Evolutionary conservation across 495 filamentous ascomycete genomes (phyloP).

Genomic region (Podospora didyma): DNA sequence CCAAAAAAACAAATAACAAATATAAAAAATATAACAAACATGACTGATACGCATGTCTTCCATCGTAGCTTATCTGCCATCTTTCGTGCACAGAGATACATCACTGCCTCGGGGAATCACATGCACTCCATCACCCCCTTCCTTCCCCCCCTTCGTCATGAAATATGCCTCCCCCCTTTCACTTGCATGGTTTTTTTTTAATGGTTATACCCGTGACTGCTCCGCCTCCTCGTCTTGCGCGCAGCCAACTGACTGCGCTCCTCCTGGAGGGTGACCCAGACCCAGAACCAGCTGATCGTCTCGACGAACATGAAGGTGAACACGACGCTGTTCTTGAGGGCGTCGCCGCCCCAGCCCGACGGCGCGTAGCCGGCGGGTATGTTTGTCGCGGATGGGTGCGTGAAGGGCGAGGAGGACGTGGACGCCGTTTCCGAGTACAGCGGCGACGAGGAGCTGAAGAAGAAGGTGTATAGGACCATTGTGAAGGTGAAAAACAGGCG

Average conservation of each 20-base stretch:
- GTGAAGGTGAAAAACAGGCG: slow-evolving; percentile 63
- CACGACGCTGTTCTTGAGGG: slow-evolving; percentile 72
- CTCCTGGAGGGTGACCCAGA: slow-evolving; percentile 53
- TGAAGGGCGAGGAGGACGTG: background rate
- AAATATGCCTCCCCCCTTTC: no score
- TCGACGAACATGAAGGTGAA: slow-evolving; percentile 85
- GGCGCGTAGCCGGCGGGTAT: slow-evolving; percentile 22
- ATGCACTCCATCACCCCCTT: no score
- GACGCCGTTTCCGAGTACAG: slow-evolving; percentile 14
- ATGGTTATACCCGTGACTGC: slow-evolving; percentile 7
- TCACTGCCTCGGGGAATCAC: no score
- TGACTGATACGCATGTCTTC: no score
- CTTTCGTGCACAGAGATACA: no score
- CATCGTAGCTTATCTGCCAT: no score
- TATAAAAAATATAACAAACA: no score
- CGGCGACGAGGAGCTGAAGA: slow-evolving; percentile 41
- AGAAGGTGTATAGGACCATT: slow-evolving; percentile 66
- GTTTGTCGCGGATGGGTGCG: slow-evolving; percentile 25
- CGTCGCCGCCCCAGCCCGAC: slow-evolving; percentile 44
- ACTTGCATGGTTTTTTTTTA: background rate
- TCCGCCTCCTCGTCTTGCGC: slow-evolving; percentile 25
- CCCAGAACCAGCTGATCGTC: slow-evolving; percentile 86
- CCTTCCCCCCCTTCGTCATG: no score
- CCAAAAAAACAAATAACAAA: no score
- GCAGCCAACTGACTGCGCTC: slow-evolving; percentile 38